Conservation (phyloP, 2,329 filamentous ascomycete genomes). For the Colletotrichum gigasporum region DNA sequence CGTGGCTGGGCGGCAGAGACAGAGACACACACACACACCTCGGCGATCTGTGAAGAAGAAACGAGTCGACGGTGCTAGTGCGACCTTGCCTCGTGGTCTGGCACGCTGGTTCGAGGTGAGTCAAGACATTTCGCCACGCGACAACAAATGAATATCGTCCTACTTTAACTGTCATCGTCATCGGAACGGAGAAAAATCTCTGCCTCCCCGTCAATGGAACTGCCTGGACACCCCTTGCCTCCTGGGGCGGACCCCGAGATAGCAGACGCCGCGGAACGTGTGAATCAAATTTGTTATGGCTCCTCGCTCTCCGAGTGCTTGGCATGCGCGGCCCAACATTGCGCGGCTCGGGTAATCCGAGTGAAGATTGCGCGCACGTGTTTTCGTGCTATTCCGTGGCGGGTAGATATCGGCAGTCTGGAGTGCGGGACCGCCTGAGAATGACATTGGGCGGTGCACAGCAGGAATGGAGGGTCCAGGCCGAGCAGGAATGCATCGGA, state of each 20-base stretch:
- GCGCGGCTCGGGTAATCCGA: too few species aligned
- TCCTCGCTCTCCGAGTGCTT: not conserved
- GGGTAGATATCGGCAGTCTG: too few species aligned
- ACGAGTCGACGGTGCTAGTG: conserved; percentile 4
- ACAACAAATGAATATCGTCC: not conserved
- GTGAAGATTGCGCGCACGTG: too few species aligned
- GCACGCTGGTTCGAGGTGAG: conserved; percentile 22
- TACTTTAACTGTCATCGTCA: conserved; percentile 13
- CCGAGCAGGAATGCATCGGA: not conserved
- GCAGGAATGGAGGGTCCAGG: too few species aligned
- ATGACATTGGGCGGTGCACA: too few species aligned
- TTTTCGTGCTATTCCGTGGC: too few species aligned
- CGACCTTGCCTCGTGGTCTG: conserved; percentile 28
- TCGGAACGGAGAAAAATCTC: conserved; percentile 1
- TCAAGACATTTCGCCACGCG: conserved; percentile 27
- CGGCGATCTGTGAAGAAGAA: conserved; percentile 19
- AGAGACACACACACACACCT: too few species aligned
- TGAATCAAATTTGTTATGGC: not conserved
- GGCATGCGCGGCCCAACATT: not conserved
- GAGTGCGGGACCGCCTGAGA: too few species aligned
- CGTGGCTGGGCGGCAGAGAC: not conserved
- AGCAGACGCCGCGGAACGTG: not conserved
- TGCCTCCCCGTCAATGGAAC: not conserved
- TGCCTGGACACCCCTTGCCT: not conserved
- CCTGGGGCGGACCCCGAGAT: not conserved